A percentile compares a stretch with the other conserved stretches of the same genome.
Evolutionary conservation across 805 yeast species (phyloP).

Genomic region (Lipomyces chichibuensis): DNA sequence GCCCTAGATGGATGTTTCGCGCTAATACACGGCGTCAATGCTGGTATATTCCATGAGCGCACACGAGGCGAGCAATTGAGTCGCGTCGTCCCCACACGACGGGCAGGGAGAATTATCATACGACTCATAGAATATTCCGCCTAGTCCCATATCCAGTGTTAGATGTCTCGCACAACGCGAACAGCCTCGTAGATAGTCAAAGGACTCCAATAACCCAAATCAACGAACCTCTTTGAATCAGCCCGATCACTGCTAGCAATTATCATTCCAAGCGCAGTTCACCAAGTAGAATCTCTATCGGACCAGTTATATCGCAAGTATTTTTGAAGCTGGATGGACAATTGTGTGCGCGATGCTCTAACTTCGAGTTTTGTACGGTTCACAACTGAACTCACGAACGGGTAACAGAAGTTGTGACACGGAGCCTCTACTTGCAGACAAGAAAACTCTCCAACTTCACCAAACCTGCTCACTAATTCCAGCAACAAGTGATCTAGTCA

Average conservation of each 20-base stretch:
- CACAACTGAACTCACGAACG: background rate
- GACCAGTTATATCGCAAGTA: background rate
- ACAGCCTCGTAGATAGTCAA: background rate
- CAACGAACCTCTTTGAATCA: background rate
- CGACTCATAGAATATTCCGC: slow-evolving; percentile 1
- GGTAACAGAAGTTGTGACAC: background rate
- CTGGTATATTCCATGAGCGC: background rate
- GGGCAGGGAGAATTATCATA: background rate
- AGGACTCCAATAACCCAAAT: background rate
- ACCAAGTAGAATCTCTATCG: background rate
- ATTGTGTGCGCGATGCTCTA: background rate
- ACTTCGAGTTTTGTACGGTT: background rate
- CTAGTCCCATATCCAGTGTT: background rate
- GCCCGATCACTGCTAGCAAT: background rate
- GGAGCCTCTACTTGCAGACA: background rate
- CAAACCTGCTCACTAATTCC: background rate
- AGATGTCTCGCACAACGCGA: background rate
- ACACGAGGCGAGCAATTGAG: background rate
- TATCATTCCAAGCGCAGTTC: background rate
- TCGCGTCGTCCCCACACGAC: background rate
- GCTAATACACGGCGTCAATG: background rate
- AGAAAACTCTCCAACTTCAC: background rate
- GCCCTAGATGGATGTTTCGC: background rate
- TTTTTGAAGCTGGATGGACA: background rate
- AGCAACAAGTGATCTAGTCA: background rate